These are phyloP conservation scores for Kwoniella europaea DNA, from an alignment of 768 basidiomycete species.

Conservation along the genomic window DNA sequence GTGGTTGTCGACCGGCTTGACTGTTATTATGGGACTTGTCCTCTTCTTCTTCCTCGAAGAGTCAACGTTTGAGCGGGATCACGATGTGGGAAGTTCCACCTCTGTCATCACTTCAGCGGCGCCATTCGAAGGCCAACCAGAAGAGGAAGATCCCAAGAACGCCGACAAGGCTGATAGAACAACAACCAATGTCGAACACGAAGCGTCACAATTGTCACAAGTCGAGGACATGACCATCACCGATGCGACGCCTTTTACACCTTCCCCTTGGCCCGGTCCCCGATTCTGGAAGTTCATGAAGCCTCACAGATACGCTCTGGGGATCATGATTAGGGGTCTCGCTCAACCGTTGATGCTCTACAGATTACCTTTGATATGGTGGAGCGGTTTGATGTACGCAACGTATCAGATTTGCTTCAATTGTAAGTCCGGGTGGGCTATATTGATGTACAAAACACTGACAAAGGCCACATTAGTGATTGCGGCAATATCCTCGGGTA, in stretches of 20 bases:
- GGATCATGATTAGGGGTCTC: conserved; percentile 22
- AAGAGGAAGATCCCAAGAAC: conserved; percentile 5
- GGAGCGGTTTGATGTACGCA: conserved; percentile 23
- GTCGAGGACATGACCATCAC: conserved; percentile 7
- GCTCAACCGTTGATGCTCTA: conserved; percentile 18
- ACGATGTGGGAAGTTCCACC: not conserved
- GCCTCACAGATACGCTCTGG: conserved; percentile 12
- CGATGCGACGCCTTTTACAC: conserved; percentile 5
- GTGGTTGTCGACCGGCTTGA: conserved; percentile 22
- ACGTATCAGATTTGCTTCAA: conserved; percentile 29
- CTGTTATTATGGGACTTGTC: conserved; percentile 17
- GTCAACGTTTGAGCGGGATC: conserved; percentile 21
- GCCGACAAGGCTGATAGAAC: conserved; percentile 10
- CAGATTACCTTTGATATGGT: conserved; percentile 20
- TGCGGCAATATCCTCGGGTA: conserved; percentile 16
- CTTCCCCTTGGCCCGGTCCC: conserved; percentile 10
- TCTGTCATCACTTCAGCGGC: conserved; percentile 3
- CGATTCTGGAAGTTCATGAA: conserved; percentile 20
- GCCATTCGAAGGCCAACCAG: not conserved
- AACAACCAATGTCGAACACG: conserved; percentile 1
- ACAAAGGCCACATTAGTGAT: conserved; percentile 3
- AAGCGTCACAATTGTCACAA: not conserved
- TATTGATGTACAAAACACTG: not conserved
- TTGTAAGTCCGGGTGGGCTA: conserved; percentile 7
- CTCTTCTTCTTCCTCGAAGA: conserved; percentile 35